phyloP scores from a whole-genome alignment of 1,139 yeast species.

The Kurtzmaniella quercitrusa region DNA sequence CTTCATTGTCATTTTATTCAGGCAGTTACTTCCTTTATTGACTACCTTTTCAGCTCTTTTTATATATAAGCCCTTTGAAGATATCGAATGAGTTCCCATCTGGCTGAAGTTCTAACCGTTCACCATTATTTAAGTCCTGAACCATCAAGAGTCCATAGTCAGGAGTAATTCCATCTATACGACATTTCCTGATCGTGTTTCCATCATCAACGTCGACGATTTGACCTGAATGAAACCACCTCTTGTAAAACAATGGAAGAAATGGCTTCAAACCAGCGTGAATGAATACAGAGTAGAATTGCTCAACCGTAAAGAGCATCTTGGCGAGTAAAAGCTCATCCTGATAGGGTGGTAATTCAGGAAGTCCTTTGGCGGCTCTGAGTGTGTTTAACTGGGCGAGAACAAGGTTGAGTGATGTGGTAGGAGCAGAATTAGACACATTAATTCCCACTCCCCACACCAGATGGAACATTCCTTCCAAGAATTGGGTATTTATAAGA shows the following conservation, averaged over 20 bases:
- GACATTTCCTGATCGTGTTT: conserved; percentile 44
- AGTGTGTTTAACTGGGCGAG: conserved; percentile 55
- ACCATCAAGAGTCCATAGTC: conserved; percentile 84
- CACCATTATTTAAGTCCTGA: conserved; percentile 60
- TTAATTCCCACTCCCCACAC: conserved; percentile 87
- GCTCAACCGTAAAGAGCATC: conserved; percentile 61
- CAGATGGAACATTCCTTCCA: conserved; percentile 55
- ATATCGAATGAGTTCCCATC: conserved; percentile 98
- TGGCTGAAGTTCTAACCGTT: conserved; percentile 73
- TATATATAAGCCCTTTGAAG: conserved; percentile 84
- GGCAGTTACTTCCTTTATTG: no score
- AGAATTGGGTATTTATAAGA: conserved; percentile 71
- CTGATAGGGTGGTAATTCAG: conserved; percentile 45
- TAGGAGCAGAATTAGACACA: conserved; percentile 82
- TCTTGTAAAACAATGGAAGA: conserved; percentile 66
- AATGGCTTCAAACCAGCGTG: conserved; percentile 66
- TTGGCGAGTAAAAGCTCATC: conserved; percentile 69
- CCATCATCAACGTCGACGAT: conserved; percentile 46
- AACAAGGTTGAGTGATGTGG: conserved; percentile 78
- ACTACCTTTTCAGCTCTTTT: conserved; percentile 31
- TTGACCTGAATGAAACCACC: conserved; percentile 84
- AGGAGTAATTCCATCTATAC: conserved; percentile 72
- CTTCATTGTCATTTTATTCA: no score
- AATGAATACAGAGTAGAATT: conserved; percentile 54
- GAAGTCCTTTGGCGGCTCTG: conserved; percentile 36